Percentiles rank a stretch among this genome's conserved stretches.
These are phyloP conservation scores for Penicillium sp. DNA, from an alignment of 2,329 filamentous ascomycete species.

Conservation along the genomic window DNA sequence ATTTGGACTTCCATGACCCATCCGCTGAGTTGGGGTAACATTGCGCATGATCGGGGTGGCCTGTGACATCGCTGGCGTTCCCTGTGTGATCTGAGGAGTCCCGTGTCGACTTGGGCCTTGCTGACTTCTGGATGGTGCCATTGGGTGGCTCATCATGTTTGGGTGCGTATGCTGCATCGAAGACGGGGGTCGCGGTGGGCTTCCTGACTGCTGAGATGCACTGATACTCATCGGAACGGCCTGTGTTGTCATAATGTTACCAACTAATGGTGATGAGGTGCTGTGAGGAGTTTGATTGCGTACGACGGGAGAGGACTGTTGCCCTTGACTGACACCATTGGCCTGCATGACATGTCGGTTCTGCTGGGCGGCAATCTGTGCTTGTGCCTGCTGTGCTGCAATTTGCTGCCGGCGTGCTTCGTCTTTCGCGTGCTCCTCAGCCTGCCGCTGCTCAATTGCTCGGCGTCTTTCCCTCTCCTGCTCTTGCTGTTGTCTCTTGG, in stretches of 20 bases:
- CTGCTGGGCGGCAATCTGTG: constrained; percentile 48
- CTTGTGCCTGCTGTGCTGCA: constrained; percentile 50
- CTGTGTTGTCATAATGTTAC: constrained; percentile 40
- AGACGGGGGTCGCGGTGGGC: constrained; percentile 47
- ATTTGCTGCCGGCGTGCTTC: constrained; percentile 41
- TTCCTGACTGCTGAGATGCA: constrained; percentile 49
- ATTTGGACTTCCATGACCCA: constrained; percentile 48
- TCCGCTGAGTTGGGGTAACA: constrained; percentile 48
- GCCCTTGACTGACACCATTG: constrained; percentile 43
- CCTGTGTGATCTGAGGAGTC: constrained; percentile 50
- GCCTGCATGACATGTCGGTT: constrained; percentile 55
- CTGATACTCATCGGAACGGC: constrained; percentile 48
- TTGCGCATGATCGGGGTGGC: constrained; percentile 51
- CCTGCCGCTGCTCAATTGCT: constrained; percentile 44
- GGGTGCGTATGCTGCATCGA: constrained; percentile 50
- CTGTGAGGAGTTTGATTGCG: constrained; percentile 49
- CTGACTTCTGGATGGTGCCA: constrained; percentile 47
- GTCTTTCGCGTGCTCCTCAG: constrained; percentile 46
- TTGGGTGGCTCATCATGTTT: constrained; percentile 46
- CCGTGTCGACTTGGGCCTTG: constrained; percentile 50
- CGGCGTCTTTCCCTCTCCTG: constrained; percentile 51
- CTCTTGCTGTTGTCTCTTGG: constrained; percentile 50
- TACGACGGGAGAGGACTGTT: constrained; percentile 49
- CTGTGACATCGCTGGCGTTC: constrained; percentile 48
- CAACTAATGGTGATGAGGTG: constrained; percentile 47